phyloP scores from a whole-genome alignment of 306 rosid species.

The Lupinus albus region DNA sequence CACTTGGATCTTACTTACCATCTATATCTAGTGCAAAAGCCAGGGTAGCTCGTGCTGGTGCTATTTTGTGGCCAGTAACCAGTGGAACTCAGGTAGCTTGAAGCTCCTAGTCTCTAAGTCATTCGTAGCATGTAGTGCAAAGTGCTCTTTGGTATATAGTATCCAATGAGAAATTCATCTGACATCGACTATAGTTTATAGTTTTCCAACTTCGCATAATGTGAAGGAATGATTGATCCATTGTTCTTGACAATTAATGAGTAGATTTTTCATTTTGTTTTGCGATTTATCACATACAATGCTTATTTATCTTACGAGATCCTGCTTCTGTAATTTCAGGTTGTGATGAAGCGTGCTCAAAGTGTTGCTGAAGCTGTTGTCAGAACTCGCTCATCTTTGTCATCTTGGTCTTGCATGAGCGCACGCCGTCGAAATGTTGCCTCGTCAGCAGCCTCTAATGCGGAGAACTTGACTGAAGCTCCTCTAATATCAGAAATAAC shows the following conservation, averaged over 20 bases:
- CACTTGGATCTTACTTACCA: slow-evolving; percentile 86
- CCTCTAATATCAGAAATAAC: slow-evolving; percentile 53
- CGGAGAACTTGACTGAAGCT: slow-evolving; percentile 49
- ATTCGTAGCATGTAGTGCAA: slow-evolving; percentile 1
- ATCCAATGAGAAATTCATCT: slow-evolving; percentile 12
- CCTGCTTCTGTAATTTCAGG: slow-evolving; percentile 54
- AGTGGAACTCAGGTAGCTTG: slow-evolving; percentile 83
- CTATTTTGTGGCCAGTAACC: slow-evolving; percentile 82
- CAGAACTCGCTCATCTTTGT: slow-evolving; percentile 79
- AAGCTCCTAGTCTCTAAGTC: slow-evolving; percentile 20
- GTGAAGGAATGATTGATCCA: slow-evolving; percentile 2
- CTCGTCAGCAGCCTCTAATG: slow-evolving; percentile 44
- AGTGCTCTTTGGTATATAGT: slow-evolving; percentile 16
- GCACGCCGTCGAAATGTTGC: slow-evolving; percentile 81
- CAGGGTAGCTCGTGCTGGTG: slow-evolving; percentile 87
- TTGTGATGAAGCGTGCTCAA: slow-evolving; percentile 88
- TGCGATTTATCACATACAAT: slow-evolving; percentile 25
- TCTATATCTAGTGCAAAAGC: slow-evolving; percentile 93
- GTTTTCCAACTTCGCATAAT: slow-evolving; percentile 27
- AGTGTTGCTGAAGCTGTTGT: slow-evolving; percentile 95
- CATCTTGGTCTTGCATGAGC: slow-evolving; percentile 98
- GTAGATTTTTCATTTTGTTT: slow-evolving; percentile 6
- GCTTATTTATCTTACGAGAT: slow-evolving; percentile 25
- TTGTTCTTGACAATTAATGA: slow-evolving; percentile 7
- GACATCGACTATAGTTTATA: slow-evolving; percentile 6